Evolutionary conservation across 768 basidiomycete genomes (phyloP).

Genomic region (Podaxis mareebaensis): DNA sequence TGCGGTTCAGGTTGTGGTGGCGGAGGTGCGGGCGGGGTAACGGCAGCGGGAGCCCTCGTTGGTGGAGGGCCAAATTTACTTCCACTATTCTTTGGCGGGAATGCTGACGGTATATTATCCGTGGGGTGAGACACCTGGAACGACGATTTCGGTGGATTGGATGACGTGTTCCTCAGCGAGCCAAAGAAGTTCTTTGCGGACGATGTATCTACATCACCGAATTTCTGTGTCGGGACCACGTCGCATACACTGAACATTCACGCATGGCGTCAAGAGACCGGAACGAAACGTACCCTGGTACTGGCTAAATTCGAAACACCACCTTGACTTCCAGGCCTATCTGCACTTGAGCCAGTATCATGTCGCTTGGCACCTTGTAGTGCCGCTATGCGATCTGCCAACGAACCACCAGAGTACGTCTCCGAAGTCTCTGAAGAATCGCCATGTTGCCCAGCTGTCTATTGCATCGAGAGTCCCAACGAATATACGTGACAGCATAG

Average conservation of each 20-base stretch:
- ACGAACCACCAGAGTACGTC: conserved; percentile 8
- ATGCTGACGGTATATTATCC: conserved; percentile 36
- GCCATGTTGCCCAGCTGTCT: conserved; percentile 13
- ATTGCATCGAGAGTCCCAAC: not conserved
- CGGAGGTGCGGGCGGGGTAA: conserved; percentile 29
- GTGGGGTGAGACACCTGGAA: not conserved
- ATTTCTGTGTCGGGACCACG: conserved; percentile 40
- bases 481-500: not conserved
- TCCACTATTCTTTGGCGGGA: conserved; percentile 39
- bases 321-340: conserved; percentile 17
- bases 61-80: conserved; percentile 54
- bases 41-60: conserved; percentile 27
- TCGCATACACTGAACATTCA: not conserved
- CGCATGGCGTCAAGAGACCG: not conserved
- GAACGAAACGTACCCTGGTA: conserved; percentile 8
- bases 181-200: conserved; percentile 48
- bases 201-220: conserved; percentile 60
- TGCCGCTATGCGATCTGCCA: conserved; percentile 20
- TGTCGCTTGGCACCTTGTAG: conserved; percentile 9
- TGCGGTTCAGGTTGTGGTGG: conserved; percentile 36
- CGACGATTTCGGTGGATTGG: conserved; percentile 9
- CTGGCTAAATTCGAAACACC: conserved; percentile 11
- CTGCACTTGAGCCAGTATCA: conserved; percentile 16
- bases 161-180: conserved; percentile 36
- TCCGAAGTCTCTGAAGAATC: not conserved